A percentile compares a stretch with the other conserved stretches of the same genome.
These are phyloP conservation scores for Hemisphaericaspora subhashii DNA, from an alignment of 1,139 yeast species.

Conservation along the genomic window DNA sequence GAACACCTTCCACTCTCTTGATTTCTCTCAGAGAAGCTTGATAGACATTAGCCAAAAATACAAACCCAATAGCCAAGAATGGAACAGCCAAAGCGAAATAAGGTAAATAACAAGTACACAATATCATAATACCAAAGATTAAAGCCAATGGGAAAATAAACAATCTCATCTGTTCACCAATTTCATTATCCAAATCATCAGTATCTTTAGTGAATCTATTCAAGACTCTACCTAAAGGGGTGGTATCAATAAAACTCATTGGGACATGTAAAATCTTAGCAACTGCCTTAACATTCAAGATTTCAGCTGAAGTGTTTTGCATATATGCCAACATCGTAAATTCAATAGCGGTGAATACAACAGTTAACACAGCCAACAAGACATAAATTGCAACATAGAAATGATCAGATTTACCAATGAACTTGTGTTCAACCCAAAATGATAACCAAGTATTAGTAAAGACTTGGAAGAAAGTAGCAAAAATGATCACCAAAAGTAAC, in stretches of 20 bases:
- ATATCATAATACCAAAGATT: slow-evolving; percentile 42
- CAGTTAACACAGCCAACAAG: slow-evolving; percentile 38
- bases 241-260: slow-evolving; percentile 47
- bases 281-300: slow-evolving; percentile 39
- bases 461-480: slow-evolving; percentile 38
- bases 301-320: slow-evolving; percentile 44
- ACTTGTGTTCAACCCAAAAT: slow-evolving; percentile 34
- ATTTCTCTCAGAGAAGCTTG: slow-evolving; percentile 47
- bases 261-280: slow-evolving; percentile 42
- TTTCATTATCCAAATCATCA: slow-evolving; percentile 47
- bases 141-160: slow-evolving; percentile 41
- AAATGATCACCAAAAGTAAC: slow-evolving; percentile 36
- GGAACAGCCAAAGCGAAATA: slow-evolving; percentile 50
- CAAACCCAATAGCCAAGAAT: slow-evolving; percentile 31
- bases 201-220: slow-evolving; percentile 59
- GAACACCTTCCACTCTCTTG: slow-evolving; percentile 45
- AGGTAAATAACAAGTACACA: slow-evolving; percentile 46
- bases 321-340: slow-evolving; percentile 57
- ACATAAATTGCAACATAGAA: slow-evolving; percentile 37
- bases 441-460: slow-evolving; percentile 45
- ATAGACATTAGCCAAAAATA: slow-evolving; percentile 38
- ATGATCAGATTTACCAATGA: slow-evolving; percentile 21
- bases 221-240: slow-evolving; percentile 47
- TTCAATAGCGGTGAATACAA: slow-evolving; percentile 49
- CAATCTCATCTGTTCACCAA: slow-evolving; percentile 45